Evolutionary conservation across 2,329 filamentous ascomycete species (phyloP).

Genomic region (Penicillium sp.): DNA sequence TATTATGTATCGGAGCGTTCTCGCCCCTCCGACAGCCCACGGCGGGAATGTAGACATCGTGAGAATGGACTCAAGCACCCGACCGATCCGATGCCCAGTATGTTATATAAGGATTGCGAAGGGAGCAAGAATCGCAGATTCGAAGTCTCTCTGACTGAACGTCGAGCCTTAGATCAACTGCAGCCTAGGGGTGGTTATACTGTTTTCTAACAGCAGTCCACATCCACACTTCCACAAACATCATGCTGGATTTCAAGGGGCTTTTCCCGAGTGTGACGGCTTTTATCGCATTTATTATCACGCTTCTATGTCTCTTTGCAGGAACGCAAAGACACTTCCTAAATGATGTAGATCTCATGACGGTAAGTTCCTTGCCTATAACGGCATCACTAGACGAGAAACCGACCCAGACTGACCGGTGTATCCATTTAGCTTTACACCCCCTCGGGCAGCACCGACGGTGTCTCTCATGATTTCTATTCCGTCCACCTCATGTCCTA

Average conservation of each 20-base stretch:
- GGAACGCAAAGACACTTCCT: conserved; percentile 56
- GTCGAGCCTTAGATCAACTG: background rate
- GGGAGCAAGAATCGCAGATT: conserved; percentile 2
- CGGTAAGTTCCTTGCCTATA: conserved; percentile 39
- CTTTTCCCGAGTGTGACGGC: conserved; percentile 51
- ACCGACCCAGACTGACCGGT: conserved; percentile 27
- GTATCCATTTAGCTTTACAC: conserved; percentile 39
- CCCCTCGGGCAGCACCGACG: conserved; percentile 40
- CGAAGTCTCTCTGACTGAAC: background rate
- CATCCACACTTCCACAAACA: background rate
- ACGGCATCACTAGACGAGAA: background rate
- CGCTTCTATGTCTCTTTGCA: conserved; percentile 59
- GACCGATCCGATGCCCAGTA: background rate
- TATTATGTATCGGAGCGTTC: background rate
- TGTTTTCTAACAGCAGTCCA: background rate
- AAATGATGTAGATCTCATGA: conserved; percentile 56
- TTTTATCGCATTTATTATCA: conserved; percentile 55
- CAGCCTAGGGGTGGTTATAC: background rate
- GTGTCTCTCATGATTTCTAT: conserved; percentile 60
- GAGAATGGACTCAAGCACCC: conserved; percentile 1
- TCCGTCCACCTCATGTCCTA: conserved; percentile 58
- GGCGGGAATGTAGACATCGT: conserved; percentile 19
- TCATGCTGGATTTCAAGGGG: conserved; percentile 17
- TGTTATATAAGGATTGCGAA: conserved; percentile 15
- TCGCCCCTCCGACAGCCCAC: conserved; percentile 16